These are phyloP conservation scores for Aspergillus novoparasiticus DNA, from an alignment of 2,329 filamentous ascomycete genomes.

Conservation along the genomic window DNA sequence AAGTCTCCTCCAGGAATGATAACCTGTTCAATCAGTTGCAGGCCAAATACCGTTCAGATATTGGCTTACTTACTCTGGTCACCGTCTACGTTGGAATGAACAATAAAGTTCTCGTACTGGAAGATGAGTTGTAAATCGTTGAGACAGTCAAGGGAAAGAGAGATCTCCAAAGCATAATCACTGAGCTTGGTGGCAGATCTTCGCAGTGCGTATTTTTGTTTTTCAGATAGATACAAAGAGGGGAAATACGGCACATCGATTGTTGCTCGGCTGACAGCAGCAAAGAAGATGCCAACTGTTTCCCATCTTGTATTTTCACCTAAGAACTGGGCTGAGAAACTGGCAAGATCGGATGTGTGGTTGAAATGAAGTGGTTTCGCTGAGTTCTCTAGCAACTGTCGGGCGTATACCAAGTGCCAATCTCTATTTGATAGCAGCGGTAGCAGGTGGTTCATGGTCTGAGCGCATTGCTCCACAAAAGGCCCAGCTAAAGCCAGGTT, in stretches of 20 bases:
- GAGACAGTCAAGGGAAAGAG: constrained; percentile 35
- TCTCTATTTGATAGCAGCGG: background rate
- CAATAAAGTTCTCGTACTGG: constrained; percentile 53
- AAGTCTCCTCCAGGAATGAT: constrained; percentile 49
- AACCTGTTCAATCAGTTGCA: constrained; percentile 33
- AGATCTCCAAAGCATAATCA: constrained; percentile 42
- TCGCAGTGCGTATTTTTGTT: constrained; percentile 28
- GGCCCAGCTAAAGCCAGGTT: constrained; percentile 30
- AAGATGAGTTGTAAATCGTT: constrained; percentile 50
- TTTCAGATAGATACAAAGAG: constrained; percentile 29
- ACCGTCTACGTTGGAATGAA: constrained; percentile 47
- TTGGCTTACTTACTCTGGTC: constrained; percentile 45
- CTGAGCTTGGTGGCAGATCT: constrained; percentile 31
- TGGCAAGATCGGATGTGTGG: constrained; percentile 15
- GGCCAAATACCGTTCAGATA: background rate
- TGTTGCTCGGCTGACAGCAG: constrained; percentile 38
- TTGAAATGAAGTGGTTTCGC: constrained; percentile 1
- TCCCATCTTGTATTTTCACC: constrained; percentile 41
- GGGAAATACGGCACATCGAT: constrained; percentile 35
- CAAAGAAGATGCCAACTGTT: constrained; percentile 42
- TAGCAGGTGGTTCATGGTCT: background rate
- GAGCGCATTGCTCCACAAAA: background rate
- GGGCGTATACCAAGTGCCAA: constrained; percentile 3
- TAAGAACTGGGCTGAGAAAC: constrained; percentile 28
- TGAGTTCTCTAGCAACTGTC: background rate